A percentile compares a stretch with the other conserved stretches of the same genome.
Conservation (phyloP, 208 protist genomes). For the Balamuthia mandrillaris region DNA sequence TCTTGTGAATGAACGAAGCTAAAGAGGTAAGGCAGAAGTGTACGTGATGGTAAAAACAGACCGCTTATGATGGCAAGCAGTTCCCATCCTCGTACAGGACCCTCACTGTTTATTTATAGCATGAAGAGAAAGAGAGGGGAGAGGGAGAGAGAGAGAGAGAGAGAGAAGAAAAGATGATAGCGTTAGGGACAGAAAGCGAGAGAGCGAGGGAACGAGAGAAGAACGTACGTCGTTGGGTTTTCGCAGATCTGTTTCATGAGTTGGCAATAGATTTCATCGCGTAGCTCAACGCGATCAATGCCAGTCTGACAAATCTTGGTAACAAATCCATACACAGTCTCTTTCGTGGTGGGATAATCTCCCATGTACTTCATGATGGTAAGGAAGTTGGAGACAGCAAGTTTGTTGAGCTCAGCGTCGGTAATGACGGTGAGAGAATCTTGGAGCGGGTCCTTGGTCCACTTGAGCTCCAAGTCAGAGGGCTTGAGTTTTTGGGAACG, state of each 20-base stretch:
- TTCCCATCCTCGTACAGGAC: background rate
- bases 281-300: conserved; percentile 1
- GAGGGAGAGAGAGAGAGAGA: background rate
- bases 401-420: background rate
- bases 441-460: too few species aligned
- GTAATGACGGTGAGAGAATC: too few species aligned
- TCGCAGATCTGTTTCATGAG: conserved; percentile 50
- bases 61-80: conserved; percentile 6
- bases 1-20: background rate
- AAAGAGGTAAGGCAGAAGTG: background rate
- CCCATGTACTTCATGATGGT: conserved; percentile 49
- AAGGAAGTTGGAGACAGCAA: background rate
- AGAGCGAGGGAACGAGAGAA: background rate
- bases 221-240: conserved; percentile 25
- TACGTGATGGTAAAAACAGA: background rate
- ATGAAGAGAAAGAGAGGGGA: background rate
- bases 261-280: conserved; percentile 55
- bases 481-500: too few species aligned
- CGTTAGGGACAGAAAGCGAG: too few species aligned
- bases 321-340: background rate
- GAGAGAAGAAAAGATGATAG: background rate
- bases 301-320: conserved; percentile 2
- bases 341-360: conserved; percentile 39
- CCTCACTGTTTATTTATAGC: background rate
- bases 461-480: too few species aligned